A percentile compares a stretch with the other conserved stretches of the same genome.
Evolutionary conservation across 345 rosid genomes (phyloP).

Genomic region (Pistacia vera): DNA sequence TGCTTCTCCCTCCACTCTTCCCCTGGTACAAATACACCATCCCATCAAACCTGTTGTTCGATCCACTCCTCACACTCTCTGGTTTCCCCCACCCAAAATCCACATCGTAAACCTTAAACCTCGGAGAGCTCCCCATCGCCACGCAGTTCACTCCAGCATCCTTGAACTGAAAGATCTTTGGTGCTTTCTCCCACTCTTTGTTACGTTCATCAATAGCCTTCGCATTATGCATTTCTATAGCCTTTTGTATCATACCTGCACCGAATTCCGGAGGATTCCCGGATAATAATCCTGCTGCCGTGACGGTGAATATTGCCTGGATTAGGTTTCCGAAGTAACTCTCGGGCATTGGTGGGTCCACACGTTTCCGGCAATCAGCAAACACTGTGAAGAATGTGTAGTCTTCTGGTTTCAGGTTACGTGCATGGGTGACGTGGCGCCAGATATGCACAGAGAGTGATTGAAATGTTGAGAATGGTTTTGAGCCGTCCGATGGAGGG

Average conservation of each 20-base stretch:
- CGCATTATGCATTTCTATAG: conserved; percentile 67
- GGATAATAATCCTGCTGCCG: conserved; percentile 66
- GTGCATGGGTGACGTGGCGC: conserved; percentile 87
- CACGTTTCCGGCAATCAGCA: conserved; percentile 83
- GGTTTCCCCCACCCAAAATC: conserved; percentile 95
- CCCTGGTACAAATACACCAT: conserved; percentile 94
- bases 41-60: conserved; percentile 90
- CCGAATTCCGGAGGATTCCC: conserved; percentile 72
- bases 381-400: conserved; percentile 82
- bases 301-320: conserved; percentile 87
- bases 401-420: conserved; percentile 78
- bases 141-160: conserved; percentile 91
- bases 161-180: conserved; percentile 78
- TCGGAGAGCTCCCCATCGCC: conserved; percentile 94
- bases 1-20: conserved; percentile 76
- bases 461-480: conserved; percentile 90
- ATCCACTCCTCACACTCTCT: conserved; percentile 82
- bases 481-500: conserved; percentile 52
- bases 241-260: conserved; percentile 70
- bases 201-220: conserved; percentile 70
- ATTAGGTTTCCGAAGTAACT: conserved; percentile 86
- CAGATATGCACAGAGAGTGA: conserved; percentile 77
- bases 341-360: conserved; percentile 82
- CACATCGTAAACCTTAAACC: conserved; percentile 86
- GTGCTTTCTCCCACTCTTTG: conserved; percentile 77